Conservation (phyloP, 108 stramenopile genomes). For the Skeletonema costatum region DNA sequence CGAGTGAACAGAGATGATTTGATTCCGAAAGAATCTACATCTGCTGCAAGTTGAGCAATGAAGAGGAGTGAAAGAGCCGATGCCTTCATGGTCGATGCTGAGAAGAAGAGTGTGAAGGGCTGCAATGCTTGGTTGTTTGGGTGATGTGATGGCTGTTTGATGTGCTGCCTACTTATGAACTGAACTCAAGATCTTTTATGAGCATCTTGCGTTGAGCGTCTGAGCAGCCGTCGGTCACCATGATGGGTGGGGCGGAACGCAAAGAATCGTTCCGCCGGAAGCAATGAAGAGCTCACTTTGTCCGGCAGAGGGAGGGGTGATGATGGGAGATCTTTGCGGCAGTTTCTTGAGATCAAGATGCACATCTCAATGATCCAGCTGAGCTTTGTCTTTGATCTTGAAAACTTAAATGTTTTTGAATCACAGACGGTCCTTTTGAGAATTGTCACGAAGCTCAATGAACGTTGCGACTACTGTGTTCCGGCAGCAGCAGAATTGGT, state of each 20-base stretch:
- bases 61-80: background rate
- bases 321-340: too few relatives aligned
- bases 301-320: too few relatives aligned
- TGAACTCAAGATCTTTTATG: too few relatives aligned
- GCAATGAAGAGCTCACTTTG: too few relatives aligned
- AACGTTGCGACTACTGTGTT: background rate
- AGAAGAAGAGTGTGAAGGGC: background rate
- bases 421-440: too few relatives aligned
- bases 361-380: background rate
- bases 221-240: too few relatives aligned
- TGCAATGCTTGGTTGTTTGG: background rate
- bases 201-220: too few relatives aligned
- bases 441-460: background rate
- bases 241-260: too few relatives aligned
- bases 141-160: background rate
- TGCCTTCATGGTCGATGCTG: background rate
- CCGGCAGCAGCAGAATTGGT: background rate
- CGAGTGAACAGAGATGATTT: background rate
- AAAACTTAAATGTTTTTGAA: too few relatives aligned
- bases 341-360: background rate
- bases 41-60: slow-evolving; percentile 2
- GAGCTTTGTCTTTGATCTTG: too few relatives aligned
- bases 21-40: slow-evolving; percentile 2
- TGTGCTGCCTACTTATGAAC: background rate
- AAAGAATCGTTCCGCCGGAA: too few relatives aligned